phyloP scores from a whole-genome alignment of 257 asterid species.

The Solanum commersonii region DNA sequence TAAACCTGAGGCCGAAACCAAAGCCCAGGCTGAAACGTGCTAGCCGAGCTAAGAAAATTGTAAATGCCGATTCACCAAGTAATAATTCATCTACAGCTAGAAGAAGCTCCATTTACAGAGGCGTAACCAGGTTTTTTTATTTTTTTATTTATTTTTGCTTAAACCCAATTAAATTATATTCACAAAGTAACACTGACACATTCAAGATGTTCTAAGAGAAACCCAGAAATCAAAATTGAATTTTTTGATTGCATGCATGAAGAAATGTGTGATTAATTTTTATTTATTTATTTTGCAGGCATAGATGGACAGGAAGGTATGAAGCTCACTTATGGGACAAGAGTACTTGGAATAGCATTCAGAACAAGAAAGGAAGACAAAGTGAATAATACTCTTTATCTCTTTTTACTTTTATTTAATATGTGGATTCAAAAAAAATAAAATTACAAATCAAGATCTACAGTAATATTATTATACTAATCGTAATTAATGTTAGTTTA shows the following conservation, averaged over 20 bases:
- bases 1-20: not conserved
- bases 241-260: slow-evolving; percentile 51
- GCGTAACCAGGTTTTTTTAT: slow-evolving; percentile 68
- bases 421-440: not conserved
- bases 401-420: not conserved
- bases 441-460: slow-evolving; percentile 30
- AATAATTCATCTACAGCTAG: slow-evolving; percentile 31
- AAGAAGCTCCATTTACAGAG: slow-evolving; percentile 87
- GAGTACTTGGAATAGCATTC: slow-evolving; percentile 60
- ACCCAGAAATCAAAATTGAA: not conserved
- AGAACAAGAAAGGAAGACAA: slow-evolving; percentile 85
- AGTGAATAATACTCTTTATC: slow-evolving; percentile 18
- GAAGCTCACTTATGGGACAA: slow-evolving; percentile 98
- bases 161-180: not conserved
- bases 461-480: slow-evolving; percentile 18
- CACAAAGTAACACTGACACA: not conserved
- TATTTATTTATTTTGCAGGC: slow-evolving; percentile 30
- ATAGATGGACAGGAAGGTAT: slow-evolving; percentile 80
- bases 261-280: not conserved
- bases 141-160: not conserved
- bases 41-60: slow-evolving; percentile 4
- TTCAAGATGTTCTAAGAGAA: not conserved
- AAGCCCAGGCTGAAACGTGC: slow-evolving; percentile 16
- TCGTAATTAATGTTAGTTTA: not conserved
- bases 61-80: slow-evolving; percentile 10